Evolutionary conservation across 2,329 filamentous ascomycete species (phyloP), one percentile per base, ranked within the genome.

Genomic region (Venturiaceae sp.): DNA sequence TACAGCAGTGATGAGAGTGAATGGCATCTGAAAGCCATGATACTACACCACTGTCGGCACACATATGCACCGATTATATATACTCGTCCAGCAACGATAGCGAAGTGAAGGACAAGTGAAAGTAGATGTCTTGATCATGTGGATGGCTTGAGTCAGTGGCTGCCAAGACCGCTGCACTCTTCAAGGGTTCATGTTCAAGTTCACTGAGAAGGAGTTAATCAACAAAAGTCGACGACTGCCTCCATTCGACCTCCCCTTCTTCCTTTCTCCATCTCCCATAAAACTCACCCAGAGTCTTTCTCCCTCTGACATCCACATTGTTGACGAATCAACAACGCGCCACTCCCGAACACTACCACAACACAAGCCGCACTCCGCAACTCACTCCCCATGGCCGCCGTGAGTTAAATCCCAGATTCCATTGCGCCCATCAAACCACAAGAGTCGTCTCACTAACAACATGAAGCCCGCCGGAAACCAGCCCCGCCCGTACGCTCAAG

Each of bases 401-500:
- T 50, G 30, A n/a, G 44, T 30, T n/a, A 13, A 50, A 23, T 7
- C n/a, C 44, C 11, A 50, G 14, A 5, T 50, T 50, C 4, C 44
- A 50, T 50, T 50, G 44, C 44, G 44, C 44, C 26, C 44, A 50
- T 50, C 44, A 50, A 30, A 50, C 44, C 8, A 30, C 30, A 16
- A n/a, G 3, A 30, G 32, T 8, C 23, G 6, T 30, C n/a, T 28
- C 19, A n/a, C 52, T 53, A 30, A 53, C 52, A 13, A 53, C 4
- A n/a, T 11, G 28, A 67, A 77, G 74, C 76, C 79, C 75, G 73
- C 76, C 67, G 75, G 75, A 55, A 76, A 71, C 64, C 75, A 77
- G 69, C 76, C 76, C 63, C 77, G 77, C 66, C 72, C 75, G 53
- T 79, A 78, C 69, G 72, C 73, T 63, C 75, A 73, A 67, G 68